These are phyloP conservation scores for Colletotrichum gloeosporioides DNA, from an alignment of 2,329 filamentous ascomycete genomes.

Conservation along the genomic window DNA sequence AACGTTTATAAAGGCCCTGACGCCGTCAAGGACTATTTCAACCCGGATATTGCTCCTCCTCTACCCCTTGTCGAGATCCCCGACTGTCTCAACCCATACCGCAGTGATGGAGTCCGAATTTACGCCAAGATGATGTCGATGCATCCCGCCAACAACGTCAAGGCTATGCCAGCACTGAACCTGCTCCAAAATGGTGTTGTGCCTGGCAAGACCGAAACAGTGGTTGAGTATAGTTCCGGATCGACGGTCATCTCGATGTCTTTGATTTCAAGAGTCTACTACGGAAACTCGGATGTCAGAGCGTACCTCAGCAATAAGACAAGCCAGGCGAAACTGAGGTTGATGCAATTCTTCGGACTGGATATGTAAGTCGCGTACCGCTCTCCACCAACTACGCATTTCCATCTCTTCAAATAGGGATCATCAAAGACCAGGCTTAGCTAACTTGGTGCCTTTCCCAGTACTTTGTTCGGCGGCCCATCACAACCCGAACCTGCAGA, in stretches of 20 bases:
- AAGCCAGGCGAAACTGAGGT: constrained; percentile 53
- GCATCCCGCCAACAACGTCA: constrained; percentile 70
- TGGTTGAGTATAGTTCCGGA: constrained; percentile 67
- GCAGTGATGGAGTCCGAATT: constrained; percentile 63
- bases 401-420: neutral
- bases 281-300: constrained; percentile 54
- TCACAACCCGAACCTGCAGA: constrained; percentile 62
- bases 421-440: neutral
- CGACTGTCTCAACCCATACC: constrained; percentile 59
- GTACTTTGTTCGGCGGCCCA: constrained; percentile 62
- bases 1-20: constrained; percentile 66
- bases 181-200: constrained; percentile 49
- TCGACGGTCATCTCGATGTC: constrained; percentile 68
- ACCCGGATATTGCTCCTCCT: constrained; percentile 62
- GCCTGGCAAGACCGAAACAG: constrained; percentile 50
- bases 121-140: constrained; percentile 72
- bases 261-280: constrained; percentile 56
- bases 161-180: constrained; percentile 64
- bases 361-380: constrained; percentile 44
- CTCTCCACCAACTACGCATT: neutral
- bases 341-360: constrained; percentile 66
- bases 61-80: constrained; percentile 68
- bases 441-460: constrained; percentile 19
- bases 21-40: constrained; percentile 62
- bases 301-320: constrained; percentile 67